Evolutionary conservation across 176 grass and related monocot species (phyloP), one percentile per base, ranked within the genome.

Genomic region (Hyparrhenia diplandra): DNA sequence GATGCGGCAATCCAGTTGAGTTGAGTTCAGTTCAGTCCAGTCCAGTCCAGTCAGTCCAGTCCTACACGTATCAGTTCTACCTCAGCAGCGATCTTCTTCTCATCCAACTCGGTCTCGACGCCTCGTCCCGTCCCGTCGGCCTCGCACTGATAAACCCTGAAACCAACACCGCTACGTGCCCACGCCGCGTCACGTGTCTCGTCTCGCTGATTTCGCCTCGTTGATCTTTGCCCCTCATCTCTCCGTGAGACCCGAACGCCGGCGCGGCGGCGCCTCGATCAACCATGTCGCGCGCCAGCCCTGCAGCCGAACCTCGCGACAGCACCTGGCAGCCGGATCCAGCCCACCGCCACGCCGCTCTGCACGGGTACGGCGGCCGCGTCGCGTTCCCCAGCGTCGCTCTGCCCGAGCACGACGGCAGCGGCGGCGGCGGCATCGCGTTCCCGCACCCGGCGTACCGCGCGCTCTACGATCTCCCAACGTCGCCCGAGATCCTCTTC

Each of bases 401-500:
- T 16, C 59, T 39, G 46, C 89, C 74, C 42, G 68, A 83, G 21
- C 6, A 54, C 3, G 30, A 2, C 21, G 64, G 47, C 21, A 39
- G 14, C 45, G 14, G 58, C 36, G 49, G 14, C 45, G 5, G 17
- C 47, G 16, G 47, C 47, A 18, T 51, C 47, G 47, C 47, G 16
- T 51, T 18, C 47, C 5, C 47, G 16, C 1, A 51, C 39, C n/a
- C 64, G 29, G 80, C 83, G 5, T 84, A 78, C 83, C 85, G 21
- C 24, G 64, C 34, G 58, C 66, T 96, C 14, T 90, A 96, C 79
- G 80, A 95, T 34, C 71, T 95, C 43, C 82, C 90, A 13, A 92
- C 90, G 71, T 84, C 90, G 11, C 93, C 93, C 1, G 87, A 95
- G 79, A 40, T 78, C 46, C 93, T 95, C 59, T 90, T 95, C 76